Percentiles rank a stretch among this genome's conserved stretches.
phyloP scores from a whole-genome alignment of 139 green algal genomes.

The Pycnococcus provasolii region DNA sequence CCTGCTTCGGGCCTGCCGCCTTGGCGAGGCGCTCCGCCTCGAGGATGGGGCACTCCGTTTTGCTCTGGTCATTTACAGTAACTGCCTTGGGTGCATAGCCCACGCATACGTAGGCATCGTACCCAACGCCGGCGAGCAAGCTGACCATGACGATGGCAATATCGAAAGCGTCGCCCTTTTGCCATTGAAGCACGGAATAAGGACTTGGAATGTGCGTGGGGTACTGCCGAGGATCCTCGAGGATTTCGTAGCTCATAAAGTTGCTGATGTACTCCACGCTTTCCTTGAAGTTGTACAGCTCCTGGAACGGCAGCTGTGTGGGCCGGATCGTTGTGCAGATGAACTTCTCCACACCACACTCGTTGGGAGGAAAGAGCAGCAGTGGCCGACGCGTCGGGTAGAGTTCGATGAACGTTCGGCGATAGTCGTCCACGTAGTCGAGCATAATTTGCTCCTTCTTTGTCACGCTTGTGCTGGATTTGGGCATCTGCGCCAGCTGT shows the following conservation, averaged over 20 bases:
- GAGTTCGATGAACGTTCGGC: conserved; percentile 50
- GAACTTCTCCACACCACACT: conserved; percentile 67
- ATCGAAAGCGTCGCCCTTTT: conserved; percentile 52
- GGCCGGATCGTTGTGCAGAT: conserved; percentile 65
- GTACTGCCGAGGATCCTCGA: conserved; percentile 55
- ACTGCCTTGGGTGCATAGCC: conserved; percentile 52
- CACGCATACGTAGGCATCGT: conserved; percentile 63
- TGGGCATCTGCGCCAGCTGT: conserved; percentile 8
- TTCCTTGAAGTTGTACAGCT: conserved; percentile 56
- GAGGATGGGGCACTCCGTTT: conserved; percentile 14
- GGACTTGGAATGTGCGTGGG: conserved; percentile 56
- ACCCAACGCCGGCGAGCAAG: conserved; percentile 62
- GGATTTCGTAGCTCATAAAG: conserved; percentile 62
- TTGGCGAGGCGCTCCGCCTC: neutral
- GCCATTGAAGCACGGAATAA: conserved; percentile 42
- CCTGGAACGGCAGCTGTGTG: conserved; percentile 41
- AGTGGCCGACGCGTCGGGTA: conserved; percentile 57
- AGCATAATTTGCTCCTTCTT: conserved; percentile 44
- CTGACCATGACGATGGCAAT: conserved; percentile 52
- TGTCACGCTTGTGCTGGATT: conserved; percentile 33
- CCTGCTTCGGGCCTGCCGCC: neutral
- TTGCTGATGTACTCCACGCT: conserved; percentile 58
- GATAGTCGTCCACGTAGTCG: conserved; percentile 47
- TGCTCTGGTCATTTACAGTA: conserved; percentile 47
- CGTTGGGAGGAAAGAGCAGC: conserved; percentile 58